phyloP scores from a whole-genome alignment of 176 grass and related monocot species.

The Phoenix roebelenii region DNA sequence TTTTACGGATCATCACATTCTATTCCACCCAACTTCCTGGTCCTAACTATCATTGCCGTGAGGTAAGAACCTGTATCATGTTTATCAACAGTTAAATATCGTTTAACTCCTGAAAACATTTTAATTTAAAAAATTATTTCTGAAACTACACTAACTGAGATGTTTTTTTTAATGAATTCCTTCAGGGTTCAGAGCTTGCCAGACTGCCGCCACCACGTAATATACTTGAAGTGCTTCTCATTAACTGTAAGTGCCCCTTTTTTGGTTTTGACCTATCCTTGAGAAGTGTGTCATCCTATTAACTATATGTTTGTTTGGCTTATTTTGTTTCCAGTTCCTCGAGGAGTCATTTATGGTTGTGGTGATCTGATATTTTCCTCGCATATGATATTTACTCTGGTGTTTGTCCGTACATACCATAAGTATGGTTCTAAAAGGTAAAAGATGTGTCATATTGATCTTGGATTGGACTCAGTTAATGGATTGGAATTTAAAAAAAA shows the following conservation, averaged over 20 bases:
- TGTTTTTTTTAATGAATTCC: neutral
- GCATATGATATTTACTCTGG: constrained; percentile 98
- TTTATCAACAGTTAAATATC: neutral
- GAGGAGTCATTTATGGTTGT: constrained; percentile 64
- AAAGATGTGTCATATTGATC: neutral
- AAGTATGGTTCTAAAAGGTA: constrained; percentile 95
- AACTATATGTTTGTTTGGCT: neutral
- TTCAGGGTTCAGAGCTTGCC: constrained; percentile 12
- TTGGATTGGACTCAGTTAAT: too few species aligned
- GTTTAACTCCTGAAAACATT: too few species aligned
- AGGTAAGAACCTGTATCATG: neutral
- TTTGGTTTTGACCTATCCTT: neutral
- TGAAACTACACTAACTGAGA: too few species aligned
- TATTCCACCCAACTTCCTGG: constrained; percentile 20
- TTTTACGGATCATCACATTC: constrained; percentile 14
- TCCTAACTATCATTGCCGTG: constrained; percentile 17
- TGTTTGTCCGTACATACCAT: constrained; percentile 72
- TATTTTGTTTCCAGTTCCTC: too few species aligned
- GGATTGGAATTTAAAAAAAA: too few species aligned
- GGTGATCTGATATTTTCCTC: constrained; percentile 99
- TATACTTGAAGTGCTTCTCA: constrained; percentile 6
- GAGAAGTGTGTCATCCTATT: neutral
- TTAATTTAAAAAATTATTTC: too few species aligned
- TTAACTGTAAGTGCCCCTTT: constrained; percentile 7
- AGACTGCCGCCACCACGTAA: constrained; percentile 4